Percentiles rank a stretch among this genome's conserved stretches.
Conservation (phyloP, 805 yeast species). For the Ogataea minuta region DNA sequence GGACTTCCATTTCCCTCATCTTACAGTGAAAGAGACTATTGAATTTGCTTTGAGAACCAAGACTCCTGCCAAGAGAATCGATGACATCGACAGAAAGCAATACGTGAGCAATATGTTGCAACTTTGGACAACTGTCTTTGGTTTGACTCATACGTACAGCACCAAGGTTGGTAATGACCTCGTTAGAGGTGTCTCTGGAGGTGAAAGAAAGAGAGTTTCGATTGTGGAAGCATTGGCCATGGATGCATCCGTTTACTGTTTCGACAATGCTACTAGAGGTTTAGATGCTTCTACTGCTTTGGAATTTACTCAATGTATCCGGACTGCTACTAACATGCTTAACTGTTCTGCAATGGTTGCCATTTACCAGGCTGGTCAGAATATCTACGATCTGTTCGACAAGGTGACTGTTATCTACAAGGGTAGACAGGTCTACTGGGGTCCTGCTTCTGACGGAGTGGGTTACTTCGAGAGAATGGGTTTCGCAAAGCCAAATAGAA, state of each 20-base stretch:
- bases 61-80: slow-evolving; percentile 49
- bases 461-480: slow-evolving; percentile 60
- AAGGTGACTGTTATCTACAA: slow-evolving; percentile 57
- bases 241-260: slow-evolving; percentile 54
- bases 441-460: slow-evolving; percentile 52
- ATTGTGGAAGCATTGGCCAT: slow-evolving; percentile 61
- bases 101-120: slow-evolving; percentile 45
- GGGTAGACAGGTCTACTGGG: slow-evolving; percentile 62
- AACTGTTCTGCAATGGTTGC: slow-evolving; percentile 59
- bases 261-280: slow-evolving; percentile 76
- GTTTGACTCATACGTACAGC: slow-evolving; percentile 56
- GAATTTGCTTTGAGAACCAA: slow-evolving; percentile 54
- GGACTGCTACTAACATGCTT: slow-evolving; percentile 55
- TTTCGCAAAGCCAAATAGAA: slow-evolving; percentile 57
- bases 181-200: slow-evolving; percentile 70
- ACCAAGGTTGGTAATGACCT: slow-evolving; percentile 68
- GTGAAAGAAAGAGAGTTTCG: slow-evolving; percentile 70
- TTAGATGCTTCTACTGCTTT: slow-evolving; percentile 69
- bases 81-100: slow-evolving; percentile 38
- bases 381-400: slow-evolving; percentile 59
- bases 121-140: slow-evolving; percentile 52
- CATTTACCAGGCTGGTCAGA: slow-evolving; percentile 68
- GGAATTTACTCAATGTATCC: slow-evolving; percentile 59
- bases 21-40: slow-evolving; percentile 55
- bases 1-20: slow-evolving; percentile 55